Evolutionary conservation across 106 monocot genomes (phyloP).

Genomic region (Acanthochlamys bracteata): DNA sequence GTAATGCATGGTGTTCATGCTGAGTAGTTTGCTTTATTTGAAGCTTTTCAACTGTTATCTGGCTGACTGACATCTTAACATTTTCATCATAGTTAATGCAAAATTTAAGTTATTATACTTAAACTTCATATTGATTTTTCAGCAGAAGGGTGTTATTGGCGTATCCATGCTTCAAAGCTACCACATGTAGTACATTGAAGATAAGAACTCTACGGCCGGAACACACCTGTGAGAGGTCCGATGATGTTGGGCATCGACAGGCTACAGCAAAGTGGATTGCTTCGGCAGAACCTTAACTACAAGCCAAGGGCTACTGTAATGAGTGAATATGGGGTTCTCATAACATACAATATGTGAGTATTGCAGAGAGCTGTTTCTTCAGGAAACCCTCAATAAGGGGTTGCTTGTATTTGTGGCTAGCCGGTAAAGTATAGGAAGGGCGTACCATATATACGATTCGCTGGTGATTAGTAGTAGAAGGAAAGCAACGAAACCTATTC

Average conservation of each 20-base stretch:
- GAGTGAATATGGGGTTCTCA: conserved; percentile 41
- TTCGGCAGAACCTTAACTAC: conserved; percentile 34
- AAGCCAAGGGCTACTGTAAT: conserved; percentile 46
- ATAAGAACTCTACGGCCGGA: conserved; percentile 29
- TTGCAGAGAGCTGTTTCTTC: conserved; percentile 83
- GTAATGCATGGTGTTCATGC: too few relatives aligned
- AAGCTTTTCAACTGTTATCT: too few relatives aligned
- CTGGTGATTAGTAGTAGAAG: conserved; percentile 28
- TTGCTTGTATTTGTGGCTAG: conserved; percentile 34
- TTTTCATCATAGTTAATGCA: too few relatives aligned
- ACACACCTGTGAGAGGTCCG: conserved; percentile 34
- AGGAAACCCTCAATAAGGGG: conserved; percentile 73
- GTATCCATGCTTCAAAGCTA: conserved; percentile 47
- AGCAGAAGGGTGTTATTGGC: conserved; percentile 40
- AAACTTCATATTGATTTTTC: not conserved
- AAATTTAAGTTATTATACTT: too few relatives aligned
- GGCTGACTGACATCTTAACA: too few relatives aligned
- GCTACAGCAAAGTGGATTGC: conserved; percentile 57
- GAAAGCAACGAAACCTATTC: conserved; percentile 25
- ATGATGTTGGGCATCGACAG: conserved; percentile 37
- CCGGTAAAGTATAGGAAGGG: conserved; percentile 57
- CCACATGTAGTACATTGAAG: conserved; percentile 35
- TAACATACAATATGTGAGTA: conserved; percentile 48
- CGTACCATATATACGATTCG: conserved; percentile 32
- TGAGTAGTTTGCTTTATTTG: too few relatives aligned